A percentile compares a stretch with the other conserved stretches of the same genome.
These are phyloP conservation scores for Cercophora scortea DNA, from an alignment of 495 filamentous ascomycete species.

Conservation along the genomic window DNA sequence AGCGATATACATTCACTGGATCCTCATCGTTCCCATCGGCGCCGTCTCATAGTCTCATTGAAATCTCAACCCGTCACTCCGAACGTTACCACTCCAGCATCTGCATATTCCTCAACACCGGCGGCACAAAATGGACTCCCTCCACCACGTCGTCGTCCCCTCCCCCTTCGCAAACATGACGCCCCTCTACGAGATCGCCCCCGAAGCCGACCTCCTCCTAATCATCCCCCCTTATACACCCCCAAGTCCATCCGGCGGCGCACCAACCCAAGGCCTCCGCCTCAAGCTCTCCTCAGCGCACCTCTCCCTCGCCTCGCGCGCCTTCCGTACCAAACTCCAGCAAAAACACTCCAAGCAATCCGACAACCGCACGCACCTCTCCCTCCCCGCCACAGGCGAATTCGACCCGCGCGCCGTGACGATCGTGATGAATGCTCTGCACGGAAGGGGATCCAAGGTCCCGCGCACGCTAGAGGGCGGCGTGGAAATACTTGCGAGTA, in stretches of 20 bases:
- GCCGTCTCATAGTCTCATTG: no score
- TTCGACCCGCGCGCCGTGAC: conserved; percentile 37
- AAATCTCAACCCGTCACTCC: no score
- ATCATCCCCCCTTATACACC: conserved; percentile 11
- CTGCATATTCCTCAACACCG: no score
- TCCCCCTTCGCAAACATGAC: conserved; percentile 22
- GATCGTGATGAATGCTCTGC: conserved; percentile 44
- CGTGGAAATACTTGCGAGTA: conserved; percentile 40
- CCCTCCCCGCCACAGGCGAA: conserved; percentile 10
- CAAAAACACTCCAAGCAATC: conserved; percentile 10
- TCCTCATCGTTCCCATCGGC: no score
- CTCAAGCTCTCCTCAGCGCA: conserved; percentile 47
- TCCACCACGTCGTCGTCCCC: conserved; percentile 11
- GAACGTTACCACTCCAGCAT: no score
- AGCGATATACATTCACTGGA: no score
- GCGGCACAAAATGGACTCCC: not conserved
- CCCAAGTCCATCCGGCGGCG: no score
- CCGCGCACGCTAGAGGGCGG: conserved; percentile 21
- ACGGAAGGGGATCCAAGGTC: conserved; percentile 36
- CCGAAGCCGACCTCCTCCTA: conserved; percentile 22
- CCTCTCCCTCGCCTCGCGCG: conserved; percentile 37
- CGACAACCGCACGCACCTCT: conserved; percentile 36
- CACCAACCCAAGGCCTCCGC: conserved; percentile 14
- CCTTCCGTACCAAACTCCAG: conserved; percentile 32
- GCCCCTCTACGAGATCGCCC: conserved; percentile 23